A percentile compares a stretch with the other conserved stretches of the same genome.
Evolutionary conservation across 177 flowering plant species (phyloP).

Genomic region (Vitis hybrid): DNA sequence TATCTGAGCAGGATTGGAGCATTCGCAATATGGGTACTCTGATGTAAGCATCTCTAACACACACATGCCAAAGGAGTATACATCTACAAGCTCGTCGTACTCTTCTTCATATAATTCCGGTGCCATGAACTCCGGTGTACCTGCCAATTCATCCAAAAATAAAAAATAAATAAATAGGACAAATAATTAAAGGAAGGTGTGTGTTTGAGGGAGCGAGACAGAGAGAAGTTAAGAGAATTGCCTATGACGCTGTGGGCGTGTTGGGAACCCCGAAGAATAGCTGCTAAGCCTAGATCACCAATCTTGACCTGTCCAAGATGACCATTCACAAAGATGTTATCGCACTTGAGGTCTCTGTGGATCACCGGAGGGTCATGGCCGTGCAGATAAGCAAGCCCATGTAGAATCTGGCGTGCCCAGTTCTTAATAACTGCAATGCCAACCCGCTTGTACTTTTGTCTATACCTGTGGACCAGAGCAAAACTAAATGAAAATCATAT

Average conservation of each 20-base stretch:
- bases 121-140: constrained; percentile 98
- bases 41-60: constrained; percentile 84
- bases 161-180: too few relatives aligned
- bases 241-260: constrained; percentile 93
- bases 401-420: constrained; percentile 85
- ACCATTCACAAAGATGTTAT: constrained; percentile 90
- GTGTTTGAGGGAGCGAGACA: background rate
- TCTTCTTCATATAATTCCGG: constrained; percentile 89
- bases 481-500: background rate
- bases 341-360: constrained; percentile 93
- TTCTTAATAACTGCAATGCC: constrained; percentile 69
- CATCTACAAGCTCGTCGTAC: constrained; percentile 82
- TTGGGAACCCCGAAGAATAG: constrained; percentile 64
- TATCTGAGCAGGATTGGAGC: constrained; percentile 84
- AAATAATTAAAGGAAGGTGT: background rate
- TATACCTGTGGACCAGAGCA: constrained; percentile 42
- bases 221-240: constrained; percentile 7
- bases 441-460: constrained; percentile 54
- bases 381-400: constrained; percentile 75
- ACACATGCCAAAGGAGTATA: constrained; percentile 97
- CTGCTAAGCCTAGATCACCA: constrained; percentile 91
- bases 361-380: constrained; percentile 84
- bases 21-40: constrained; percentile 85
- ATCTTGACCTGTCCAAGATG: constrained; percentile 94
- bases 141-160: constrained; percentile 24